Evolutionary conservation across 2,329 filamentous ascomycete species (phyloP).

Genomic region (Fusarium dlaminii): DNA sequence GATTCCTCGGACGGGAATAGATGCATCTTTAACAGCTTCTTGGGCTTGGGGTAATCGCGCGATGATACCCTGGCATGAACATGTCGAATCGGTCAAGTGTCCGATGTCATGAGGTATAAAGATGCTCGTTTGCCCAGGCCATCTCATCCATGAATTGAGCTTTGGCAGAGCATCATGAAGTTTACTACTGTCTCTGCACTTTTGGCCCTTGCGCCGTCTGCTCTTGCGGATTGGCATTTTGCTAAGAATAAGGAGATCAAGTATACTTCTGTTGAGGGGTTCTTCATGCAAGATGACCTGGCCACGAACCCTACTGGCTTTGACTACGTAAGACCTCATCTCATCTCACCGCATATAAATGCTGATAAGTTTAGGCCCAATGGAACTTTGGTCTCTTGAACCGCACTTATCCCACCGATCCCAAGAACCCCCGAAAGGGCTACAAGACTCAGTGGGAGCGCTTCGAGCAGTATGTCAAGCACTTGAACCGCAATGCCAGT

Average conservation of each 20-base stretch:
- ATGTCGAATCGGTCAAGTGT: neutral
- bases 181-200: slow-evolving; percentile 42
- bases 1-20: slow-evolving; percentile 13
- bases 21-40: neutral
- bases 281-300: slow-evolving; percentile 71
- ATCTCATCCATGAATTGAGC: neutral
- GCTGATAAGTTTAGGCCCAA: slow-evolving; percentile 54
- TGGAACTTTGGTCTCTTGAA: slow-evolving; percentile 74
- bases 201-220: slow-evolving; percentile 43
- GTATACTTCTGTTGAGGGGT: slow-evolving; percentile 68
- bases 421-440: slow-evolving; percentile 46
- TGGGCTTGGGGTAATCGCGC: slow-evolving; percentile 3
- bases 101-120: slow-evolving; percentile 15
- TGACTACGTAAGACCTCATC: slow-evolving; percentile 65
- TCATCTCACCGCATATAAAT: neutral
- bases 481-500: slow-evolving; percentile 59
- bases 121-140: neutral
- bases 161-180: slow-evolving; percentile 44
- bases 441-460: slow-evolving; percentile 70
- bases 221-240: slow-evolving; percentile 45
- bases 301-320: slow-evolving; percentile 65
- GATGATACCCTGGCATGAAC: slow-evolving; percentile 16
- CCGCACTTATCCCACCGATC: slow-evolving; percentile 67
- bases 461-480: slow-evolving; percentile 66
- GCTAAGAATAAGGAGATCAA: slow-evolving; percentile 57